Evolutionary conservation across 78 protist species (phyloP), one percentile per base, ranked within the genome.

Genomic region (Dictyostelium citrinum): DNA sequence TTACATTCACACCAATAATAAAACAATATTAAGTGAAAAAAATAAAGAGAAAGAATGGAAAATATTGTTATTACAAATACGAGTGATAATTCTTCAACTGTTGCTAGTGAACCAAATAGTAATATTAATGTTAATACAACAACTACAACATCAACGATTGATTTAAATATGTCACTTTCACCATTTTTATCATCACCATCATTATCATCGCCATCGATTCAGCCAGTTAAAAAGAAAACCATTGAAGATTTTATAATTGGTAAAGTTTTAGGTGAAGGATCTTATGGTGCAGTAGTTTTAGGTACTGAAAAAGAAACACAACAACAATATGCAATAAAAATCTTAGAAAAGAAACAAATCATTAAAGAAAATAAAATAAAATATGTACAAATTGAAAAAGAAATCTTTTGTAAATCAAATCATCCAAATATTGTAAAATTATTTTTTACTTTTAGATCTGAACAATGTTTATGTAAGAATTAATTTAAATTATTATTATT

Each of bases 381-480:
- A 71, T 91, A 84, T 51, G 97, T 96, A 27, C 93, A 95, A 81
- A 95, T 82, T 10, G 98, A 97, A 74, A 74, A 90, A 64, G 95
- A 84, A 55, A 96, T 97, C 6, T 76, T 96, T 41, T 81, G 91
- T 81, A 64, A 79, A 78, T 49, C 74, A 46, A 91, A 97, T 67
- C 98, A 97, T 46, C 98, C 98, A 24, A 95, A 85, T 91, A 80
- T 97, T 41, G 90, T 97, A 49, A 96, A 96, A 61, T 80, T 97
- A 33, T 88, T 70, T 75, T 72, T 76, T 78, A 96, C 98, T 5
- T 97, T 97, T 74, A 95, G 91, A 14, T 95, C 91, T 20, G 96
- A 95, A 17, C 17, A 67, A 11, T 88, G 85, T 74, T 80, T 94
- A 83, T 85, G 96, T 94, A 83, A n/a, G 95, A 39, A 39, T 39